A percentile compares a stretch with the other conserved stretches of the same genome.
These are phyloP conservation scores for Fonsecaea erecta DNA, from an alignment of 2,329 filamentous ascomycete genomes.

Conservation along the genomic window DNA sequence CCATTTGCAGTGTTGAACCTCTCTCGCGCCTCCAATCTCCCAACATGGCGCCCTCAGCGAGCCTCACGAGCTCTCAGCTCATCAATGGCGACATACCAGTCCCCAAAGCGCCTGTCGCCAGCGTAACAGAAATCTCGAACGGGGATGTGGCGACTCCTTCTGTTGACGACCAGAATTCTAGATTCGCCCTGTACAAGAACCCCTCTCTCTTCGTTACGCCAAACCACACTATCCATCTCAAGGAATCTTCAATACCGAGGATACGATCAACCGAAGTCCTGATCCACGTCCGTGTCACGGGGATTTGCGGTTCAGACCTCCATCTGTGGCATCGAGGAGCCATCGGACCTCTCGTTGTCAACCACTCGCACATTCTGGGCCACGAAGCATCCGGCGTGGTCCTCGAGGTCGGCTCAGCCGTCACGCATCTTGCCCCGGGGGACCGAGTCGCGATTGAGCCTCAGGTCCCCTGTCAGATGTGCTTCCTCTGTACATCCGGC, in stretches of 20 bases:
- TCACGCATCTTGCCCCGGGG: slow-evolving; percentile 36
- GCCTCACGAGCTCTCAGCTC: neutral
- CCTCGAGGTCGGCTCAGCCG: slow-evolving; percentile 35
- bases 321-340: slow-evolving; percentile 47
- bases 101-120: neutral
- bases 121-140: neutral
- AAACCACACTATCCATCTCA: slow-evolving; percentile 62
- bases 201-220: slow-evolving; percentile 64
- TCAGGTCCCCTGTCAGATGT: slow-evolving; percentile 43
- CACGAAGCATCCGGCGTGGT: slow-evolving; percentile 44
- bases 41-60: neutral
- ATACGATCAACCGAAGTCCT: slow-evolving; percentile 53
- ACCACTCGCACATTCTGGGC: slow-evolving; percentile 61
- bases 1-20: neutral
- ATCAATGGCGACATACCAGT: neutral
- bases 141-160: neutral
- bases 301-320: slow-evolving; percentile 50
- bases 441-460: slow-evolving; percentile 46
- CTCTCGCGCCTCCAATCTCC: neutral
- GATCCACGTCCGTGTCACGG: slow-evolving; percentile 49
- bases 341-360: slow-evolving; percentile 59
- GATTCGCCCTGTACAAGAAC: slow-evolving; percentile 44
- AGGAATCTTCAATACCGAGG: slow-evolving; percentile 61
- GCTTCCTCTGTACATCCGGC: slow-evolving; percentile 45
- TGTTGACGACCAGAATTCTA: neutral